These are phyloP conservation scores for Rubroshorea leprosula DNA, from an alignment of 345 rosid species.

Conservation along the genomic window DNA sequence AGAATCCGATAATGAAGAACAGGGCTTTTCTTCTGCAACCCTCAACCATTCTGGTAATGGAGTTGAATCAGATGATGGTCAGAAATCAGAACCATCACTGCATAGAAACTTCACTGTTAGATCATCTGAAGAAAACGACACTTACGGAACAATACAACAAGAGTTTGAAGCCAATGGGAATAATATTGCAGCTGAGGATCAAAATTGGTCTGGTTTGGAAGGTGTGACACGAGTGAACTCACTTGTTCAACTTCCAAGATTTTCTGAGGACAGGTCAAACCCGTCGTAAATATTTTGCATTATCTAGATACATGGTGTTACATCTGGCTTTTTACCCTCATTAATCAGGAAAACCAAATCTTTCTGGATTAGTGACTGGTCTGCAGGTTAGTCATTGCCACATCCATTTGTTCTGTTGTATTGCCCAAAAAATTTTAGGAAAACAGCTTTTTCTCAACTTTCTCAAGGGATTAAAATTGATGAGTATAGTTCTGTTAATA, in stretches of 20 bases:
- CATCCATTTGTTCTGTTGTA: slow-evolving; percentile 20
- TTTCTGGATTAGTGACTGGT: slow-evolving; percentile 12
- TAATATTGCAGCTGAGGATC: slow-evolving; percentile 42
- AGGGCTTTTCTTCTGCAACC: slow-evolving; percentile 72
- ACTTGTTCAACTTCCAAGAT: slow-evolving; percentile 96
- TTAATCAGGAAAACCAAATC: slow-evolving; percentile 10
- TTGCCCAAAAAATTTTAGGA: slow-evolving; percentile 15
- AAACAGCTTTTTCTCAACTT: slow-evolving; percentile 6
- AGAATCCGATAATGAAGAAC: slow-evolving; percentile 75
- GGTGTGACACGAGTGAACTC: slow-evolving; percentile 98
- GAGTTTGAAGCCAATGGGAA: slow-evolving; percentile 39
- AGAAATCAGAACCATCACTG: slow-evolving; percentile 74
- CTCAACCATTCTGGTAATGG: slow-evolving; percentile 63
- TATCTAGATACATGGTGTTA: slow-evolving; percentile 14
- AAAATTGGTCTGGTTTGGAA: slow-evolving; percentile 89
- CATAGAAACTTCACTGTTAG: slow-evolving; percentile 87
- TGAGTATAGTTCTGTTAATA: slow-evolving; percentile 14
- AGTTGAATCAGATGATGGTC: slow-evolving; percentile 72
- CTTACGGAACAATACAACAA: slow-evolving; percentile 26
- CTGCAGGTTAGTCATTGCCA: slow-evolving; percentile 18
- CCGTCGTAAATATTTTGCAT: slow-evolving; percentile 26
- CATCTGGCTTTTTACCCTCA: slow-evolving; percentile 14
- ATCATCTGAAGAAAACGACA: slow-evolving; percentile 53
- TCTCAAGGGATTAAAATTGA: slow-evolving; percentile 9
- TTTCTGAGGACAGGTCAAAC: slow-evolving; percentile 59